Conservation (phyloP, 2,329 filamentous ascomycete genomes). For the Cylindrodendrum hubeiense region DNA sequence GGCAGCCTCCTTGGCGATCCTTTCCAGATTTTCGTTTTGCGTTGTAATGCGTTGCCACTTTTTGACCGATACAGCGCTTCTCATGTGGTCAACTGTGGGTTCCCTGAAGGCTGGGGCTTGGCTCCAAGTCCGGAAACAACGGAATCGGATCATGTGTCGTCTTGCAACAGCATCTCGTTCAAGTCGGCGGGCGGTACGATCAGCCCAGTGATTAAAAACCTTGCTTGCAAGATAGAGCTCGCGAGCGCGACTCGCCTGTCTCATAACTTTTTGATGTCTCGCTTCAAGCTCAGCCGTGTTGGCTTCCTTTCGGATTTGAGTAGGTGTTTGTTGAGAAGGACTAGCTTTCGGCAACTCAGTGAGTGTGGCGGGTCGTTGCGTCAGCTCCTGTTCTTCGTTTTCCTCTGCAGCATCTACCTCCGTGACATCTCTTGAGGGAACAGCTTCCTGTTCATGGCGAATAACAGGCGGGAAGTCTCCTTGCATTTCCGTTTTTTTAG, state of each 20-base stretch:
- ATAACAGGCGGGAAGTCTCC: neutral
- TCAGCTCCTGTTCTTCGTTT: neutral
- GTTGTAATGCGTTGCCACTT: conserved; percentile 49
- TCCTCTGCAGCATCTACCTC: neutral
- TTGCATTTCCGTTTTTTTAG: neutral
- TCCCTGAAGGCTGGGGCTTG: conserved; percentile 47
- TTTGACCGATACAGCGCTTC: conserved; percentile 45
- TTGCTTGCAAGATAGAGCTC: conserved; percentile 69
- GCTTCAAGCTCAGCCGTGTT: conserved; percentile 22
- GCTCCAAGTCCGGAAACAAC: conserved; percentile 54
- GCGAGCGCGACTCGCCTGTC: conserved; percentile 72
- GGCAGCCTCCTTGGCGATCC: conserved; percentile 40
- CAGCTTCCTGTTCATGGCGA: neutral
- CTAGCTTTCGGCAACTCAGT: neutral
- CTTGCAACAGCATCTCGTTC: conserved; percentile 76
- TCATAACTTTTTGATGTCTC: conserved; percentile 46
- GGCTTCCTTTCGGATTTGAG: conserved; percentile 8
- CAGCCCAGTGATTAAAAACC: conserved; percentile 69
- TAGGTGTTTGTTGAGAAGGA: neutral
- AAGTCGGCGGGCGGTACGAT: conserved; percentile 72
- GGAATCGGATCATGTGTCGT: conserved; percentile 75
- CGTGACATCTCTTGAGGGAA: neutral
- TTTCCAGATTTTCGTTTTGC: conserved; percentile 45
- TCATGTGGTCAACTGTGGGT: conserved; percentile 48
- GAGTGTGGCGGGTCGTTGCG: neutral